Percentiles rank a stretch among this genome's conserved stretches.
Conservation (phyloP, 169 alveolate genomes). For the Blepharisma undulans region DNA sequence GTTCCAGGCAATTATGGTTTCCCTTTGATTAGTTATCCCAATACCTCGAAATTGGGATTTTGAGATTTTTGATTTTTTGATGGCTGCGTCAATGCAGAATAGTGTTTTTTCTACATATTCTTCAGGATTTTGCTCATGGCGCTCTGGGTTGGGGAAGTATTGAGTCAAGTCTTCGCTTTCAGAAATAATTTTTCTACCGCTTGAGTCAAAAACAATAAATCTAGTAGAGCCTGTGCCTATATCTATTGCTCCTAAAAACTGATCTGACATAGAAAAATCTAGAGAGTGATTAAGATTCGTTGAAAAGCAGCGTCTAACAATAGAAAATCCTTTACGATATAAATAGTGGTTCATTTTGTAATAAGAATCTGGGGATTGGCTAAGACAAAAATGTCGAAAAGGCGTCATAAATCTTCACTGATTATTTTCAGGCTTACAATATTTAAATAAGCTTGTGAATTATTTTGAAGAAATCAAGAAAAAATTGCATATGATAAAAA, state of each 20-base stretch:
- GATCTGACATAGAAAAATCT: neutral
- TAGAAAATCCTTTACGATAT: neutral
- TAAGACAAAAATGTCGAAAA: neutral
- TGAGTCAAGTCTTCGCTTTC: slow-evolving; percentile 68
- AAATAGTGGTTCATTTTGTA: neutral
- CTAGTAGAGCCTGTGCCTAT: slow-evolving; percentile 90
- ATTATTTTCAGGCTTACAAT: neutral
- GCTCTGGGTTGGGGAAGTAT: slow-evolving; percentile 76
- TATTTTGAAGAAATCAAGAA: too few relatives aligned
- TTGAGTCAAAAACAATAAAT: slow-evolving; percentile 72
- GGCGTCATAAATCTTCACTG: neutral
- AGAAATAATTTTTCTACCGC: slow-evolving; percentile 52
- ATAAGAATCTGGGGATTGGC: neutral
- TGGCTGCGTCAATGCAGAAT: slow-evolving; percentile 72
- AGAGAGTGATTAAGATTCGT: neutral
- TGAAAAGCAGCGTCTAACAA: neutral
- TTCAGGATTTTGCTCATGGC: slow-evolving; percentile 42
- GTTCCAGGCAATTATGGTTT: slow-evolving; percentile 88
- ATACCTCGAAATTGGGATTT: slow-evolving; percentile 56
- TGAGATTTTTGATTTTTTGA: slow-evolving; percentile 33
- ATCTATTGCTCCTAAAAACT: slow-evolving; percentile 66
- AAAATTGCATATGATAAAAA: too few relatives aligned
- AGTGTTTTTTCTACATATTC: slow-evolving; percentile 45
- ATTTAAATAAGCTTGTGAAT: too few relatives aligned
- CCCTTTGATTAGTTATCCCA: slow-evolving; percentile 89